Evolutionary conservation across 352 stramenopile species (phyloP), one percentile per base, ranked within the genome.

Genomic region (Pelagophyceae sp.): DNA sequence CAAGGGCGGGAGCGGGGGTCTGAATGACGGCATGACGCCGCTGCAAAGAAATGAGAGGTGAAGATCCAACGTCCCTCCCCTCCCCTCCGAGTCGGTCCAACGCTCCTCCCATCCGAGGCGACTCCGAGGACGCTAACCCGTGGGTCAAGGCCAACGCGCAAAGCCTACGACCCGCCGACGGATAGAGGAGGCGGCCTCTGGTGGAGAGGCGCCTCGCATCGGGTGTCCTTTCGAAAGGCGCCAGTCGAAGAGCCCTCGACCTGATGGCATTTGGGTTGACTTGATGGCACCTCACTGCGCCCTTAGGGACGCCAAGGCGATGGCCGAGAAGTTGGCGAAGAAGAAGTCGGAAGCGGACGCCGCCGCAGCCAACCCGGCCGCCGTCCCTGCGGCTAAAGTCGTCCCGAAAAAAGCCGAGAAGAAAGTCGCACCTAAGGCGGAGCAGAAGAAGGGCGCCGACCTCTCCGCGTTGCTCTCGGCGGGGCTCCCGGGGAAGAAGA

Each of bases 401-500:
- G 61, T 19, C 61, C 45, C 45, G 11, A 54, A 54, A 23, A 54
- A 54, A 23, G 11, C 45, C 45, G 45, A 54, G 45, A 54, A 11
- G 45, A n/a, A n/a, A n/a, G n/a, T n/a, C n/a, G 45, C 45, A 11
- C 11, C 37, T 27, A 67, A 67, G 60, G 38, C 17, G 61, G 25
- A 37, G 15, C 37, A 71, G 61, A 40, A 71, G 61, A 71, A 71
- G 61, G 33, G 38, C 15, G 61, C 37, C n/a, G 61, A 71, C 61
- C 61, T 71, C 3, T 71, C 61, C 61, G 58, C 58, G 58, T 29
- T 71, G 1, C 61, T 71, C 11, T 3, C 15, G 1, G 61, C 37
- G 11, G 61, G n/a, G 5, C 61, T 71, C 15, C n/a, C n/a, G n/a
- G 38, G 38, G 61, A 71, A 71, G 61, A 71, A 71, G 61, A 71